Evolutionary conservation across 2,329 filamentous ascomycete genomes (phyloP).

Genomic region (Fusarium sp.): DNA sequence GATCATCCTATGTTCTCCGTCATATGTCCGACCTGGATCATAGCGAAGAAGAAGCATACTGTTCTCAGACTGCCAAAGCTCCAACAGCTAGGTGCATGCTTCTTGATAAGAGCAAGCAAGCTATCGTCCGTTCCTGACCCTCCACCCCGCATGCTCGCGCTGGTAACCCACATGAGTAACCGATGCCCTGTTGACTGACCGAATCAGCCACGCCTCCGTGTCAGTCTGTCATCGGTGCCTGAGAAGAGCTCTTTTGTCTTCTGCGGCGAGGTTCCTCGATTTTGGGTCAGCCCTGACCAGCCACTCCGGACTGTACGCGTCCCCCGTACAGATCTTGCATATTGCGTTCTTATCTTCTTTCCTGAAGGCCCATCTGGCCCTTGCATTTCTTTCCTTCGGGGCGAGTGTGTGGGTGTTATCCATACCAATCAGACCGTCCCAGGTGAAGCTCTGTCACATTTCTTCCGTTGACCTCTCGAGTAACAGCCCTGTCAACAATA

Average conservation of each 20-base stretch:
- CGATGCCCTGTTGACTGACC: constrained; percentile 4
- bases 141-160: constrained; percentile 11
- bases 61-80: neutral
- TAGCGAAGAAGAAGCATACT: neutral
- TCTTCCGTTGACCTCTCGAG: constrained; percentile 9
- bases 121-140: neutral
- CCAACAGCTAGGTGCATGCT: neutral
- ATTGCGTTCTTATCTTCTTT: constrained; percentile 13
- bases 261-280: constrained; percentile 4
- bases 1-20: constrained; percentile 10
- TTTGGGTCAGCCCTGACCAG: constrained; percentile 33
- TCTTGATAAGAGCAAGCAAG: neutral
- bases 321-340: constrained; percentile 11
- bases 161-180: constrained; percentile 24
- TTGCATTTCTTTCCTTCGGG: constrained; percentile 18
- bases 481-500: constrained; percentile 1
- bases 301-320: constrained; percentile 18
- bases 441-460: neutral
- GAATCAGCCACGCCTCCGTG: constrained; percentile 15
- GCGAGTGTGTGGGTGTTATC: neutral
- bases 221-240: constrained; percentile 17
- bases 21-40: neutral
- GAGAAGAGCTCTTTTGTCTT: constrained; percentile 4
- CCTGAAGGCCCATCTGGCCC: constrained; percentile 19
- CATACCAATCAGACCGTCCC: constrained; percentile 12